A percentile compares a stretch with the other conserved stretches of the same genome.
These are phyloP conservation scores for Talaromyces sp. DNA, from an alignment of 2,329 filamentous ascomycete genomes.

Conservation along the genomic window DNA sequence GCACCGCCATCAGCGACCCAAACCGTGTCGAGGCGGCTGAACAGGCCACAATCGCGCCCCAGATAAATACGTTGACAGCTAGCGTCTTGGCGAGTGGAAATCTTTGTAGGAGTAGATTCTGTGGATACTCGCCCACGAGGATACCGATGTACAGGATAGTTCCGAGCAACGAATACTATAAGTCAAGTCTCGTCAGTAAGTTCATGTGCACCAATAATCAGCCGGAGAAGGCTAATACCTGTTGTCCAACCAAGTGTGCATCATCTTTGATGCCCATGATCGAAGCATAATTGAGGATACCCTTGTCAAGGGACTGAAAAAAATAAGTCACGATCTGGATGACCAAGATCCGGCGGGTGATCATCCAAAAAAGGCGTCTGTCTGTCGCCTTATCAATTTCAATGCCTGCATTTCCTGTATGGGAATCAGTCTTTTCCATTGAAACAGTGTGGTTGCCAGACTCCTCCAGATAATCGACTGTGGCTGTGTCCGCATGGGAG, in stretches of 20 bases:
- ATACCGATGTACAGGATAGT: conserved; percentile 56
- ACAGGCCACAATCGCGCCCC: conserved; percentile 52
- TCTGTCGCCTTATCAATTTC: no score
- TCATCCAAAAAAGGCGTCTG: conserved; percentile 21
- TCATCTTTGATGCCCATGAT: conserved; percentile 31
- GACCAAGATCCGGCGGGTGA: conserved; percentile 17
- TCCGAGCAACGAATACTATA: conserved; percentile 52
- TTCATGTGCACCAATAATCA: no score
- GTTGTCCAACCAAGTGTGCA: conserved; percentile 44
- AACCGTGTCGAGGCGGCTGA: conserved; percentile 53
- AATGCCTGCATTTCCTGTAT: no score
- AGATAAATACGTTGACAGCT: conserved; percentile 53
- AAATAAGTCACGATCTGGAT: conserved; percentile 26
- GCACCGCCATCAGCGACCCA: conserved; percentile 40
- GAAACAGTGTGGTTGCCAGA: no score
- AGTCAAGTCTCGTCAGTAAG: no score
- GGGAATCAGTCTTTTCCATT: no score
- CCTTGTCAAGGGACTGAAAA: conserved; percentile 26
- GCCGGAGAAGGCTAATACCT: no score
- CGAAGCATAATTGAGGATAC: conserved; percentile 23
- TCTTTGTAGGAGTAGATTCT: conserved; percentile 52
- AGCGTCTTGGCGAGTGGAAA: conserved; percentile 55
- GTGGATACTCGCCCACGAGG: conserved; percentile 55
- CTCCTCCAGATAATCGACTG: no score
- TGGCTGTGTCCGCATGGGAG: no score